Evolutionary conservation across 2,329 filamentous ascomycete species (phyloP).

Genomic region (Alternaria sp.): DNA sequence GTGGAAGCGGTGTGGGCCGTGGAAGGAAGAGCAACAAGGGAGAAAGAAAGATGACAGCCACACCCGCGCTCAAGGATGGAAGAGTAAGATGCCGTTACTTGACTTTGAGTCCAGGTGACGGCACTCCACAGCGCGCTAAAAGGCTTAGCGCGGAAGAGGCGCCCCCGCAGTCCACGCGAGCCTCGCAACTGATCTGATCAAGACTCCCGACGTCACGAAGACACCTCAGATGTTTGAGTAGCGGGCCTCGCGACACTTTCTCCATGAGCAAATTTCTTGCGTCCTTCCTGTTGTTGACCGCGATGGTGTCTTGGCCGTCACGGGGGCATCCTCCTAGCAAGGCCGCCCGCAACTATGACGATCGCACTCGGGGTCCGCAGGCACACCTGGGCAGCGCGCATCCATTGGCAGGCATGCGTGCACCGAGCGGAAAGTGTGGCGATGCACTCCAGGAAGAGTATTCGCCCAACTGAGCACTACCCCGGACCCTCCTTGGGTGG

Average conservation of each 20-base stretch:
- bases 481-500: background rate
- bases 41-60: background rate
- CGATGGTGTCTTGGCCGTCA: background rate
- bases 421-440: background rate
- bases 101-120: constrained; percentile 16
- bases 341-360: background rate
- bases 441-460: constrained; percentile 2
- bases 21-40: background rate
- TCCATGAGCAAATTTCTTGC: background rate
- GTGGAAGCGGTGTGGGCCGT: background rate
- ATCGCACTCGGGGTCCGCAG: background rate
- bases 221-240: constrained; percentile 17
- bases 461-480: background rate
- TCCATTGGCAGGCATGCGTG: constrained; percentile 6
- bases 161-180: constrained; percentile 16
- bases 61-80: background rate
- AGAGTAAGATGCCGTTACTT: background rate
- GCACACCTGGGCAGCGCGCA: background rate
- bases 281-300: background rate
- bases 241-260: background rate
- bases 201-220: constrained; percentile 18
- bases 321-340: background rate
- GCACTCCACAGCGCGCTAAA: constrained; percentile 13
- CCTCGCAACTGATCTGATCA: constrained; percentile 19
- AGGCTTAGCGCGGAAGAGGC: constrained; percentile 15